Conservation (phyloP, 75 land plant genomes). For the Isoetes taiwanensis region DNA sequence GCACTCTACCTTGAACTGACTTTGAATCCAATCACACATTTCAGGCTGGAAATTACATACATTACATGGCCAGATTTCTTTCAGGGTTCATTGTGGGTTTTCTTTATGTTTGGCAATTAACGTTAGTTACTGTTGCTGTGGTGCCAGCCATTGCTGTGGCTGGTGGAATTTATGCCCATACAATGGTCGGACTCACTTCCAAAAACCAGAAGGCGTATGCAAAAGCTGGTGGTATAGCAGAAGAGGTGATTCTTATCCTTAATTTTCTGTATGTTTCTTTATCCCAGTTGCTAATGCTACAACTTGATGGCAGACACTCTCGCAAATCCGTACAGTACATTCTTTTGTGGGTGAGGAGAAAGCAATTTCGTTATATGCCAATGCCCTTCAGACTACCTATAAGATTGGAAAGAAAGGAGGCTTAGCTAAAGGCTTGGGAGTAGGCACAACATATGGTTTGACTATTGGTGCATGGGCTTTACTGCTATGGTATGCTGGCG, state of each 20-base stretch:
- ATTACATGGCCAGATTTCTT: slow-evolving; percentile 77
- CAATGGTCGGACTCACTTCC: slow-evolving; percentile 50
- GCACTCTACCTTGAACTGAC: no score
- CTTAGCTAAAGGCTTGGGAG: slow-evolving; percentile 76
- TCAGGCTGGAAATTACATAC: slow-evolving; percentile 88
- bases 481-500: slow-evolving; percentile 83
- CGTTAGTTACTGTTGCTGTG: slow-evolving; percentile 72
- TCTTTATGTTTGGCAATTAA: slow-evolving; percentile 73
- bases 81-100: slow-evolving; percentile 76
- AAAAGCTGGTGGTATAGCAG: slow-evolving; percentile 84
- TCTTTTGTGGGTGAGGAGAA: slow-evolving; percentile 84
- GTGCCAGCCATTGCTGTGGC: slow-evolving; percentile 79
- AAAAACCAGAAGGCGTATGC: slow-evolving; percentile 66
- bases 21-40: neutral
- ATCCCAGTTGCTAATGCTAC: neutral
- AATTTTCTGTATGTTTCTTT: neutral
- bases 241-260: slow-evolving; percentile 42
- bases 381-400: slow-evolving; percentile 50
- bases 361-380: slow-evolving; percentile 47
- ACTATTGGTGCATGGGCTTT: slow-evolving; percentile 87
- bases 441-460: slow-evolving; percentile 65
- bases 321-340: slow-evolving; percentile 78
- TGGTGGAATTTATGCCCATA: slow-evolving; percentile 68
- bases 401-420: slow-evolving; percentile 71
- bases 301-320: slow-evolving; percentile 44